A percentile compares a stretch with the other conserved stretches of the same genome.
Evolutionary conservation across 352 stramenopile species (phyloP).

Genomic region (Phytophthora sp.): DNA sequence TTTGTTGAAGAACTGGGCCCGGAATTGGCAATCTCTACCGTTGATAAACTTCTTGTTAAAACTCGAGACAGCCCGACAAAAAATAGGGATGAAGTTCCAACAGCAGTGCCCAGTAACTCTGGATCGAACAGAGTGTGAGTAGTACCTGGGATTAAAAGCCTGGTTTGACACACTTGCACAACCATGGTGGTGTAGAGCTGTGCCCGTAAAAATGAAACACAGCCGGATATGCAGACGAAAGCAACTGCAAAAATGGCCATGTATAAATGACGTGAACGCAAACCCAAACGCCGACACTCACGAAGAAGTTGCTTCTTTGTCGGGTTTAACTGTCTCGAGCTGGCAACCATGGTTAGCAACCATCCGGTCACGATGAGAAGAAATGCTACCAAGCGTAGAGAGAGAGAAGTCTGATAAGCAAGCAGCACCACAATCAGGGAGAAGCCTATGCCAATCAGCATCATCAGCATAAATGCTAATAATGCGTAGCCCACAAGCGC

Average conservation of each 20-base stretch:
- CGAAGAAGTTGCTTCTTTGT: constrained; percentile 44
- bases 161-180: constrained; percentile 69
- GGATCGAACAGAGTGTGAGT: constrained; percentile 42
- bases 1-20: neutral
- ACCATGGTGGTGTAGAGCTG: constrained; percentile 77
- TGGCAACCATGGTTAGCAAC: constrained; percentile 47
- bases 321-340: constrained; percentile 50
- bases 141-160: constrained; percentile 37
- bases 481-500: constrained; percentile 34
- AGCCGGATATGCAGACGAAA: constrained; percentile 48
- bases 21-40: neutral
- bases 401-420: constrained; percentile 34
- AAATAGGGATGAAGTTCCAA: constrained; percentile 26
- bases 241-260: constrained; percentile 35
- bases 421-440: constrained; percentile 35
- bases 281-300: constrained; percentile 36
- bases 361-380: constrained; percentile 54
- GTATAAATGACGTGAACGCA: constrained; percentile 42
- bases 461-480: constrained; percentile 32
- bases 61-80: constrained; percentile 22
- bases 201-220: constrained; percentile 67
- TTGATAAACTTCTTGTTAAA: neutral
- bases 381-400: constrained; percentile 45
- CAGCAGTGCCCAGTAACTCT: constrained; percentile 42
- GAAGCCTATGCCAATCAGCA: constrained; percentile 30